Evolutionary conservation across 176 grass and related monocot genomes (phyloP).

Genomic region (Echinochloa phyllopogon): DNA sequence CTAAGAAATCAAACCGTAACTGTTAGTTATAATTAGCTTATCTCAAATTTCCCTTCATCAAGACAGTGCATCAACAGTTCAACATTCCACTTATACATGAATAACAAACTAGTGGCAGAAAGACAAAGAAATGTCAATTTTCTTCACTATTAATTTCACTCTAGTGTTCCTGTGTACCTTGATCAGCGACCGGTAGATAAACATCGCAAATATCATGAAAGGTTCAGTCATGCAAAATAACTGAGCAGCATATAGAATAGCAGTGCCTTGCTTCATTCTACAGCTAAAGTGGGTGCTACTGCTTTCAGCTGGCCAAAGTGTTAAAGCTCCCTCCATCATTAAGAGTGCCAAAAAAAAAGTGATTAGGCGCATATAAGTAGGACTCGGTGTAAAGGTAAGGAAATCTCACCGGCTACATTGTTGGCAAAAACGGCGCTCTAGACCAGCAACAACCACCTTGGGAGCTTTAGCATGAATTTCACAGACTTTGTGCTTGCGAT

Average conservation of each 20-base stretch:
- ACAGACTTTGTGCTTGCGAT: conserved; percentile 81
- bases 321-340: neutral
- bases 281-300: neutral
- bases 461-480: conserved; percentile 69
- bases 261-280: neutral
- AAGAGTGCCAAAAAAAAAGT: neutral
- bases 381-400: neutral
- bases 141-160: neutral
- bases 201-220: neutral
- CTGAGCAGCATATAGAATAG: neutral
- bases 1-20: neutral
- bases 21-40: neutral
- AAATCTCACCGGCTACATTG: conserved; percentile 73
- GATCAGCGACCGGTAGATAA: neutral
- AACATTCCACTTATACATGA: neutral
- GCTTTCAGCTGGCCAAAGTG: neutral
- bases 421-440: conserved; percentile 82
- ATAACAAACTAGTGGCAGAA: neutral
- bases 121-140: neutral
- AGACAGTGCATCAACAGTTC: neutral
- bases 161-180: neutral
- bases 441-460: conserved; percentile 65
- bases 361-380: neutral
- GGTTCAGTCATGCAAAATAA: neutral
- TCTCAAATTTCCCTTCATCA: neutral